Conservation (phyloP, 2,329 filamentous ascomycete species). For the Alternaria solani region DNA sequence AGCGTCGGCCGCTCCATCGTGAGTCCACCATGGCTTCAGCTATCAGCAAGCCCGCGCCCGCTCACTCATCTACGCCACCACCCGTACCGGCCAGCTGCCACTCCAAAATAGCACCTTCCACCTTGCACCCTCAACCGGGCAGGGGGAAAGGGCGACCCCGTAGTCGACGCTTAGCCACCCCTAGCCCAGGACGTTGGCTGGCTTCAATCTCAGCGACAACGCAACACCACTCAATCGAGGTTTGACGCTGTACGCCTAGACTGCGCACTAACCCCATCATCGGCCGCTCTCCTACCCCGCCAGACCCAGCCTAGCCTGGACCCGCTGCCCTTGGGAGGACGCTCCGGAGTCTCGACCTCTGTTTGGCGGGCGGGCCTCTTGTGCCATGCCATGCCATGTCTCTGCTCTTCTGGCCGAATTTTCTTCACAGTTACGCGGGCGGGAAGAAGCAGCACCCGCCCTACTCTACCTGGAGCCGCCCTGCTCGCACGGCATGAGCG, state of each 20-base stretch:
- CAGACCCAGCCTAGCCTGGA: constrained; percentile 13
- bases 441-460: constrained; percentile 8
- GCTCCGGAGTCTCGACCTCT: constrained; percentile 10
- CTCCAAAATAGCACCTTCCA: neutral
- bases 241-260: constrained; percentile 4
- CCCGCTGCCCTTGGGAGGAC: constrained; percentile 1
- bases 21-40: constrained; percentile 3
- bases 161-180: neutral
- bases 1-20: constrained; percentile 12
- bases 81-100: constrained; percentile 8
- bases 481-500: constrained; percentile 15
- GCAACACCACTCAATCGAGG: constrained; percentile 9
- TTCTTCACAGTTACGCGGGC: constrained; percentile 5
- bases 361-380: neutral
- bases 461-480: constrained; percentile 15
- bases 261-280: neutral
- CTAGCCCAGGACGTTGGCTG: constrained; percentile 1
- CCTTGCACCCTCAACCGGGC: no score
- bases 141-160: constrained; percentile 12
- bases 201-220: constrained; percentile 1
- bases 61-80: constrained; percentile 16
- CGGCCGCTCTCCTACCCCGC: constrained; percentile 12
- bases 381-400: constrained; percentile 3
- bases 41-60: neutral
- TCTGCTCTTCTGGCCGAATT: neutral